Evolutionary conservation across 2,329 filamentous ascomycete genomes (phyloP).

Genomic region (Hymenoscyphus fructigenus): DNA sequence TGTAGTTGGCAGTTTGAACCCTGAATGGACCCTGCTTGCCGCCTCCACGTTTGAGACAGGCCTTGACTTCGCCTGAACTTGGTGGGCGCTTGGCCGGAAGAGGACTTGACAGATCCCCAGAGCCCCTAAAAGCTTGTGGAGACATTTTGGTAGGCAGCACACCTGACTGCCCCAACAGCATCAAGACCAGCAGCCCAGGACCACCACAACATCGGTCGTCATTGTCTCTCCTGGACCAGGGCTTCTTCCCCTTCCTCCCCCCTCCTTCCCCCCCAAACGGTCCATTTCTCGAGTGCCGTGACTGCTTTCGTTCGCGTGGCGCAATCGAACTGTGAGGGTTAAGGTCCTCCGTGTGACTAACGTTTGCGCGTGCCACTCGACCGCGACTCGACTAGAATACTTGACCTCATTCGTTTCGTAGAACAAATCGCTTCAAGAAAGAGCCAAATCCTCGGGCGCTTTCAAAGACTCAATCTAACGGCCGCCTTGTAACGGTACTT

Average conservation of each 20-base stretch:
- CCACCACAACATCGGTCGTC: neutral
- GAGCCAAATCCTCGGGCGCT: constrained; percentile 1
- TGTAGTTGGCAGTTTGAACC: neutral
- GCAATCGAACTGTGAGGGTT: constrained; percentile 6
- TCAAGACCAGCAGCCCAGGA: neutral
- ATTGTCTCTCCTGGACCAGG: neutral
- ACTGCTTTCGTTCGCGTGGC: constrained; percentile 21
- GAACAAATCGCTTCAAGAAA: neutral
- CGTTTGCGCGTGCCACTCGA: constrained; percentile 25
- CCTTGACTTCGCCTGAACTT: neutral
- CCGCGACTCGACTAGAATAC: neutral
- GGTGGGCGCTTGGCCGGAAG: too few species aligned
- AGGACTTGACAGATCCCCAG: neutral
- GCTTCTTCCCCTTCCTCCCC: too few species aligned
- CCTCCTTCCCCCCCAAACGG: neutral
- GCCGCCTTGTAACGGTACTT: constrained; percentile 2
- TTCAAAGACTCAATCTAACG: neutral
- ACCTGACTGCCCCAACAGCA: constrained; percentile 2
- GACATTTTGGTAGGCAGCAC: constrained; percentile 8
- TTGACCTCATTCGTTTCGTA: neutral
- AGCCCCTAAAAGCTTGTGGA: neutral
- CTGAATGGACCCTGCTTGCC: neutral
- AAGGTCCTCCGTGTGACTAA: constrained; percentile 30
- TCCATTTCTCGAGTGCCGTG: constrained; percentile 11
- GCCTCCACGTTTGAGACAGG: constrained; percentile 1